A percentile compares a stretch with the other conserved stretches of the same genome.
Evolutionary conservation across 192 early-diverging fungal species (phyloP).

Genomic region (Dissophora globulifera): DNA sequence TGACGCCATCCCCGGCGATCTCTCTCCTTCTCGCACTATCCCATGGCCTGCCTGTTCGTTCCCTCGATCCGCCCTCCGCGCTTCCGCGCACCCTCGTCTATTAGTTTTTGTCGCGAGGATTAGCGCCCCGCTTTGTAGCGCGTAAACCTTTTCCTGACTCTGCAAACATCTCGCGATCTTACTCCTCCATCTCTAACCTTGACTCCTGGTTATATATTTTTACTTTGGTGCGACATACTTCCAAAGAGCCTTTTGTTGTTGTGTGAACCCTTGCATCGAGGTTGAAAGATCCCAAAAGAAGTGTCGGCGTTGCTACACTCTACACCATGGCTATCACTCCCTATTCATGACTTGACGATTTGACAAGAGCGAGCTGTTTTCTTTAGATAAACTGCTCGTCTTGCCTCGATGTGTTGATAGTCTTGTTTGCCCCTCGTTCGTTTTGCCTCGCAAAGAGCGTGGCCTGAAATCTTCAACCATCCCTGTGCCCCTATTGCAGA

Average conservation of each 20-base stretch:
- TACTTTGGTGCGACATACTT: conserved; percentile 2
- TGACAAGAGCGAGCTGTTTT: too few species aligned
- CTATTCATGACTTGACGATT: conserved; percentile 1
- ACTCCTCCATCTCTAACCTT: too few species aligned
- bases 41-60: too few species aligned
- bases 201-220: neutral
- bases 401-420: too few species aligned
- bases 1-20: neutral
- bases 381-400: too few species aligned
- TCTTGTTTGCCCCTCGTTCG: neutral
- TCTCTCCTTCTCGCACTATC: neutral
- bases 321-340: neutral
- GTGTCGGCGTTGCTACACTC: too few species aligned
- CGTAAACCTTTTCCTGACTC: too few species aligned
- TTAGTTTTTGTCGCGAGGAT: too few species aligned
- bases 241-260: neutral
- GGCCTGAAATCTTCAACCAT: neutral
- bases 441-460: neutral
- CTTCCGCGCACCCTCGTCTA: too few species aligned
- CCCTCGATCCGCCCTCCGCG: too few species aligned
- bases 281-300: neutral
- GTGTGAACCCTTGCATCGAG: neutral
- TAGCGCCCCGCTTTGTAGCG: too few species aligned
- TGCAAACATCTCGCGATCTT: too few species aligned
- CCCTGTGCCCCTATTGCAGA: conserved; percentile 6